These are phyloP conservation scores for Mycena vulgaris DNA, from an alignment of 768 basidiomycete genomes.

Conservation along the genomic window DNA sequence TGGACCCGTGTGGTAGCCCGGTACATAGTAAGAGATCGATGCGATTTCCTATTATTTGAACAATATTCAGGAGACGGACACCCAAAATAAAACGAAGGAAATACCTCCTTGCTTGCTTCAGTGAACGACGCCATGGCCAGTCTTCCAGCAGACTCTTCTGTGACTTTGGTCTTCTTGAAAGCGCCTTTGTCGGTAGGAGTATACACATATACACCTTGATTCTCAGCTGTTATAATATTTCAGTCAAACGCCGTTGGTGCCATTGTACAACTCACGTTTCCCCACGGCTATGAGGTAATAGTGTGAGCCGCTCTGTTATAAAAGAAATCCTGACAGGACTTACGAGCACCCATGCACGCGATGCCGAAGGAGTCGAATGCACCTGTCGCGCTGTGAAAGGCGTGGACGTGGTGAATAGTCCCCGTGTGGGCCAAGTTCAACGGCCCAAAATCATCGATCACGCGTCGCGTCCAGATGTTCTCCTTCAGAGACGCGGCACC, in stretches of 20 bases:
- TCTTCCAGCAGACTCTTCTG: constrained; percentile 36
- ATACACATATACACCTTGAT: constrained; percentile 19
- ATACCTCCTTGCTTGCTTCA: neutral
- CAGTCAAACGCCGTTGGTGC: neutral
- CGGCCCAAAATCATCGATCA: constrained; percentile 43
- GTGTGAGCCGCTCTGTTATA: neutral
- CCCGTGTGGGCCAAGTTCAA: constrained; percentile 40
- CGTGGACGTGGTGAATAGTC: constrained; percentile 42
- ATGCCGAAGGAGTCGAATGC: constrained; percentile 31
- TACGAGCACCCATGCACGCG: constrained; percentile 42
- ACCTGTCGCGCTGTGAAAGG: constrained; percentile 25
- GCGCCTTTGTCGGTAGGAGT: neutral
- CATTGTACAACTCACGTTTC: constrained; percentile 3
- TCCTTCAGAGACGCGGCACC: constrained; percentile 22
- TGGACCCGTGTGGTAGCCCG: constrained; percentile 44
- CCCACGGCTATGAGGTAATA: neutral
- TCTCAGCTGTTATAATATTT: constrained; percentile 3
- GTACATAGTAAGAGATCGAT: constrained; percentile 48
- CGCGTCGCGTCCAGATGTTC: constrained; percentile 39
- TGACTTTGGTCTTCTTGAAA: constrained; percentile 14
- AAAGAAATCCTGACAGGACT: neutral
- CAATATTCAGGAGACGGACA: neutral
- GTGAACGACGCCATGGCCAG: constrained; percentile 35
- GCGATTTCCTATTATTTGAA: constrained; percentile 41
- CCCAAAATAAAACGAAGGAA: neutral